These are phyloP conservation scores for Colletotrichum gigasporum DNA, from an alignment of 2,329 filamentous ascomycete genomes.

Conservation along the genomic window DNA sequence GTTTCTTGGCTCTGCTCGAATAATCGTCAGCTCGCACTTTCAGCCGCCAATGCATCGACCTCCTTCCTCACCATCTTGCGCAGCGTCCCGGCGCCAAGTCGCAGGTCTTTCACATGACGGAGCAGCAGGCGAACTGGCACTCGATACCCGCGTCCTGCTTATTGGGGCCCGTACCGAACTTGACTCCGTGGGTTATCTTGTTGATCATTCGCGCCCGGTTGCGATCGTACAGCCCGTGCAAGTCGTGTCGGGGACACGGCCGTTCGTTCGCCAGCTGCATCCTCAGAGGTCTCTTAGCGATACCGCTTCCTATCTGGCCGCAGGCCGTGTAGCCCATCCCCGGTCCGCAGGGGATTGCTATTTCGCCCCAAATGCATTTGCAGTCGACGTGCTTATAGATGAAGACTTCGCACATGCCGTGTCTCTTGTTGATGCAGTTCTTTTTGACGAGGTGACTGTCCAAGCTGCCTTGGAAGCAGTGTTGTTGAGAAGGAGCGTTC, in stretches of 20 bases:
- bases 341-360: slow-evolving; percentile 57
- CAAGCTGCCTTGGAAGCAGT: too few relatives aligned
- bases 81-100: background rate
- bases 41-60: background rate
- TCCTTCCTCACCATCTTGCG: background rate
- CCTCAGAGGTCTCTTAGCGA: slow-evolving; percentile 46
- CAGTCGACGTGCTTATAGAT: slow-evolving; percentile 60
- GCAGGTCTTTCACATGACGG: slow-evolving; percentile 45
- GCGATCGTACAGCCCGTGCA: slow-evolving; percentile 54
- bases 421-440: background rate
- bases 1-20: slow-evolving; percentile 4
- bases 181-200: slow-evolving; percentile 52
- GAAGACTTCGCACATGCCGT: slow-evolving; percentile 57
- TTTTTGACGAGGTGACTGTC: too few relatives aligned
- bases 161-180: slow-evolving; percentile 57
- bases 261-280: slow-evolving; percentile 47
- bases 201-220: slow-evolving; percentile 58
- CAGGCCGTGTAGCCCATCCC: slow-evolving; percentile 62
- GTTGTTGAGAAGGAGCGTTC: too few relatives aligned
- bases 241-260: slow-evolving; percentile 53
- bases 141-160: slow-evolving; percentile 48
- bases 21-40: slow-evolving; percentile 4
- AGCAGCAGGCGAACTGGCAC: slow-evolving; percentile 41
- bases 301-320: slow-evolving; percentile 42
- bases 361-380: slow-evolving; percentile 61